These are phyloP conservation scores for Anthracocystis walkeri DNA, from an alignment of 1,284 basidiomycete genomes.

Conservation along the genomic window DNA sequence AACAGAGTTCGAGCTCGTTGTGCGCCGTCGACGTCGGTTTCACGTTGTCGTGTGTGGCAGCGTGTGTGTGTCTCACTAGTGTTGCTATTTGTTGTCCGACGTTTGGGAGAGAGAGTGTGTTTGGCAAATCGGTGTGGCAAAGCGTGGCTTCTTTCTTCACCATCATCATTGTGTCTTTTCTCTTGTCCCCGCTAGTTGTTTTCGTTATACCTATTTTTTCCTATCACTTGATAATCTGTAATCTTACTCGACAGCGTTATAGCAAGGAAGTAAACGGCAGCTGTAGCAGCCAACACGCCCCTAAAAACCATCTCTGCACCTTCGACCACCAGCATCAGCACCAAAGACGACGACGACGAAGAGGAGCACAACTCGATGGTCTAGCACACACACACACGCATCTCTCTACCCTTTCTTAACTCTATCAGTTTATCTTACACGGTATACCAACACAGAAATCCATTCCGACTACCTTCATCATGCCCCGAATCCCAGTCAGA, in stretches of 20 bases:
- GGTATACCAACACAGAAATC: not conserved
- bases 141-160: constrained; percentile 13
- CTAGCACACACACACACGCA: not conserved
- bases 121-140: not conserved
- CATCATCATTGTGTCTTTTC: constrained; percentile 17
- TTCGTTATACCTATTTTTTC: not conserved
- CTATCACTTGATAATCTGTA: too few relatives aligned
- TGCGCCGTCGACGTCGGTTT: too few relatives aligned
- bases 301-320: not conserved
- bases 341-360: not conserved
- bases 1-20: too few relatives aligned
- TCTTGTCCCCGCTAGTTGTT: not conserved
- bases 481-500: constrained; percentile 73
- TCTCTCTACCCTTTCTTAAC: not conserved
- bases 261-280: not conserved
- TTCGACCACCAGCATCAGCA: not conserved
- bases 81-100: not conserved
- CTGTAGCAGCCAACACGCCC: not conserved
- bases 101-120: not conserved
- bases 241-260: not conserved
- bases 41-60: too few relatives aligned
- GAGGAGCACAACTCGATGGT: not conserved
- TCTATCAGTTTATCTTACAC: not conserved
- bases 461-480: constrained; percentile 24
- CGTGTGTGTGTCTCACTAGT: not conserved